Evolutionary conservation across 352 stramenopile genomes (phyloP).

Genomic region (Globisporangium rhizosaccharum): DNA sequence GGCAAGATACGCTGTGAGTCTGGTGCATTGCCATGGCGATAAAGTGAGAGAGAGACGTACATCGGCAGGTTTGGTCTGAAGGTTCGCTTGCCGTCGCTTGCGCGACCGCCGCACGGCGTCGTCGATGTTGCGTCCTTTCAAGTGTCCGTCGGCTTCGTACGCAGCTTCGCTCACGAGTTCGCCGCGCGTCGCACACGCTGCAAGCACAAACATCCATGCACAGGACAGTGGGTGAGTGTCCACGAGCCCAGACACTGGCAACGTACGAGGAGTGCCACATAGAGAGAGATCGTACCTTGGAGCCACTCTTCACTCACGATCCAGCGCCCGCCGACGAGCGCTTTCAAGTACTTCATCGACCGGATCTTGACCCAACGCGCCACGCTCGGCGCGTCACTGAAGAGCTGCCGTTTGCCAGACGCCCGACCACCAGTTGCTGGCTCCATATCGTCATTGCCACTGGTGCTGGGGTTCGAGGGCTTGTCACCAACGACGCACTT

Average conservation of each 20-base stretch:
- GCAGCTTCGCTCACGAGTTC: slow-evolving; percentile 37
- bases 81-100: slow-evolving; percentile 31
- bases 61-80: slow-evolving; percentile 15
- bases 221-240: slow-evolving; percentile 7
- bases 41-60: slow-evolving; percentile 4
- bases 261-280: neutral
- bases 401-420: slow-evolving; percentile 42
- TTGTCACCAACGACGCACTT: slow-evolving; percentile 60
- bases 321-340: slow-evolving; percentile 69
- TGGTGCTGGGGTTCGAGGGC: slow-evolving; percentile 2
- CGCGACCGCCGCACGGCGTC: slow-evolving; percentile 50
- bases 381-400: slow-evolving; percentile 20
- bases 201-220: neutral
- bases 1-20: too few relatives aligned
- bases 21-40: neutral
- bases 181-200: slow-evolving; percentile 35
- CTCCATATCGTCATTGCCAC: slow-evolving; percentile 13
- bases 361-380: slow-evolving; percentile 78
- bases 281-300: slow-evolving; percentile 24
- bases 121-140: slow-evolving; percentile 44
- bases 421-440: slow-evolving; percentile 6
- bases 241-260: neutral
- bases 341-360: slow-evolving; percentile 85
- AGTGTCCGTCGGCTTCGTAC: slow-evolving; percentile 57
- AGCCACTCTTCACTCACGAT: slow-evolving; percentile 84